Conservation (phyloP, 768 basidiomycete genomes). For the Boletus subcaerulescens region DNA sequence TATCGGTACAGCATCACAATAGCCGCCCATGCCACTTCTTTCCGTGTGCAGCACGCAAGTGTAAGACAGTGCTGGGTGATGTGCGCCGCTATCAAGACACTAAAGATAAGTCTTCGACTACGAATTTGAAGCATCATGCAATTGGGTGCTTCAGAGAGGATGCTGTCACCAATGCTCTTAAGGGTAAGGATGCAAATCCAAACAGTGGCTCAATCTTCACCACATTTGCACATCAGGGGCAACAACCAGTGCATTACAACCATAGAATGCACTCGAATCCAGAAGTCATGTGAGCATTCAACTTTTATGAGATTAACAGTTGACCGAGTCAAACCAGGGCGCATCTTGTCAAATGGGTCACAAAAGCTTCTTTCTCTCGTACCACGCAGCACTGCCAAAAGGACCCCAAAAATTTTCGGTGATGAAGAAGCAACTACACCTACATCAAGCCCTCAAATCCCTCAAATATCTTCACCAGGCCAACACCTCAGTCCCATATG, state of each 20-base stretch:
- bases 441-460: too few relatives aligned
- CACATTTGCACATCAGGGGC: not conserved
- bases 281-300: not conserved
- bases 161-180: not conserved
- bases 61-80: not conserved
- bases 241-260: not conserved
- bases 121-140: constrained; percentile 3
- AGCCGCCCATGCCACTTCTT: not conserved
- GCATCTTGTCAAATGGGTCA: too few relatives aligned
- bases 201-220: not conserved
- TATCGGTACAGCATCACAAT: not conserved
- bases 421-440: too few relatives aligned
- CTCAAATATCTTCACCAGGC: too few relatives aligned
- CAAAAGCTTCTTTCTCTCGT: too few relatives aligned
- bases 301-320: too few relatives aligned
- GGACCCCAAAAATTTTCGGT: too few relatives aligned
- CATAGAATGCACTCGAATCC: not conserved
- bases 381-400: too few relatives aligned
- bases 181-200: not conserved
- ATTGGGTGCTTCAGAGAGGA: not conserved
- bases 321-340: too few relatives aligned
- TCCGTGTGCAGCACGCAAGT: not conserved
- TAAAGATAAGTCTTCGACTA: not conserved
- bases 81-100: not conserved
- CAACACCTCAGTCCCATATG: too few relatives aligned